These are phyloP conservation scores for Chlorella variabilis DNA, from an alignment of 163 green algal species.

Conservation along the genomic window DNA sequence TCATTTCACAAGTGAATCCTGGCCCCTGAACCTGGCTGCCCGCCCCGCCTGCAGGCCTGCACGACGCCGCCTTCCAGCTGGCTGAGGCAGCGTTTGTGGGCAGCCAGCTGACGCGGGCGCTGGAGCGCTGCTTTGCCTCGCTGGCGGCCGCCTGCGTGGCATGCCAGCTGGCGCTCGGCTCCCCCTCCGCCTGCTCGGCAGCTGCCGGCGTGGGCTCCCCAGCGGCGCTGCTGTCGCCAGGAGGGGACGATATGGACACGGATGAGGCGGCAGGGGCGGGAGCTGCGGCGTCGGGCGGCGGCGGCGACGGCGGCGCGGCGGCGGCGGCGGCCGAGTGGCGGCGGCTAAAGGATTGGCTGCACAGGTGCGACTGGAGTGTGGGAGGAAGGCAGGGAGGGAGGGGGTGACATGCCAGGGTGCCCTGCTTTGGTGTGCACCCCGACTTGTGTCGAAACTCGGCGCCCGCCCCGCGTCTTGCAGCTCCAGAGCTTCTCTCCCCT, in stretches of 20 bases:
- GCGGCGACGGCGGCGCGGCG: not conserved
- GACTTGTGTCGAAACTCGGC: no score
- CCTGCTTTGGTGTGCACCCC: no score
- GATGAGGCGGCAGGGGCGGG: not conserved
- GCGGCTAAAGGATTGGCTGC: conserved; percentile 10
- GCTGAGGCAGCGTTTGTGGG: conserved; percentile 41
- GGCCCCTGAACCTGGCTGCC: no score
- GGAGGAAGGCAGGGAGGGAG: no score
- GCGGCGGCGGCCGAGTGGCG: conserved; percentile 5
- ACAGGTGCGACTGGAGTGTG: not conserved
- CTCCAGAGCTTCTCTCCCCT: not conserved
- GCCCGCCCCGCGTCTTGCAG: not conserved
- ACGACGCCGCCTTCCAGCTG: conserved; percentile 60
- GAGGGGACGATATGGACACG: conserved; percentile 24
- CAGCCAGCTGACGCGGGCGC: conserved; percentile 34
- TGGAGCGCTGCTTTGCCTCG: conserved; percentile 43
- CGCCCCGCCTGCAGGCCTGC: conserved; percentile 37
- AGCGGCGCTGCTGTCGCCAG: not conserved
- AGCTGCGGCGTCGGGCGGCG: not conserved
- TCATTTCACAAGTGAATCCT: no score
- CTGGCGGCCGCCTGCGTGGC: conserved; percentile 48
- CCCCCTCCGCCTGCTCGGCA: not conserved
- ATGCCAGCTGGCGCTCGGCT: conserved; percentile 44
- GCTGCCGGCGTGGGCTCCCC: not conserved
- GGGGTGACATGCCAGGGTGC: no score